These are phyloP conservation scores for Protomyces inundatus DNA, from an alignment of 1,139 yeast species.

Conservation along the genomic window DNA sequence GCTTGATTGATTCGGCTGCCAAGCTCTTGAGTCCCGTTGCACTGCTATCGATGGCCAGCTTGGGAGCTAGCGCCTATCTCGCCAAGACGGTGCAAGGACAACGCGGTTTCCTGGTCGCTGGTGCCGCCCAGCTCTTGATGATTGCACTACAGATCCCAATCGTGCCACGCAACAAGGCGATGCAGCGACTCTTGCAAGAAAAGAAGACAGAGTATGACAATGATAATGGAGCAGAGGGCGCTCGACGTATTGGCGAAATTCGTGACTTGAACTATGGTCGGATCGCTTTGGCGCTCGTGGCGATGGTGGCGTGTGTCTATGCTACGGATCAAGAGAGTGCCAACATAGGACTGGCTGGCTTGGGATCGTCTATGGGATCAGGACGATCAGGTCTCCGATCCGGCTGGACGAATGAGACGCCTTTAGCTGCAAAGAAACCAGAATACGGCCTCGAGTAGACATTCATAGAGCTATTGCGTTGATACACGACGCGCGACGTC, in stretches of 20 bases:
- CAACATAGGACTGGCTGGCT: neutral
- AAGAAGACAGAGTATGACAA: neutral
- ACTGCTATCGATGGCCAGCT: constrained; percentile 2
- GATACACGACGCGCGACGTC: too few relatives aligned
- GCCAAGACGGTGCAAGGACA: neutral
- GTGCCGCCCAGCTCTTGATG: neutral
- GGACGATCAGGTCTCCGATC: neutral
- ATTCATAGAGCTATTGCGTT: too few relatives aligned
- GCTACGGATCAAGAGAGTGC: neutral
- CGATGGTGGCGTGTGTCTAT: constrained; percentile 8
- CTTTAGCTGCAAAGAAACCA: constrained; percentile 9
- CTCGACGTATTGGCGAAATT: constrained; percentile 8
- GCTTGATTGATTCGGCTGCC: constrained; percentile 9
- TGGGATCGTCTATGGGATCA: neutral
- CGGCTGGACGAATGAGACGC: neutral
- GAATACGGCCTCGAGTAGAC: constrained; percentile 18
- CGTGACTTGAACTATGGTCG: constrained; percentile 16
- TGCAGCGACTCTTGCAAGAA: constrained; percentile 4
- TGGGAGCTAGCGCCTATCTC: constrained; percentile 2
- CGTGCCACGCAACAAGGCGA: constrained; percentile 15
- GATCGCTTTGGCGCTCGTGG: constrained; percentile 6
- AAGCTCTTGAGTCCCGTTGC: constrained; percentile 9
- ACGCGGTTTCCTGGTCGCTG: constrained; percentile 1
- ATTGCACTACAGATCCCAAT: constrained; percentile 6
- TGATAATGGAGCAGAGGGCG: constrained; percentile 7